These are phyloP conservation scores for Olyra latifolia DNA, from an alignment of 176 grass and related monocot species.

Conservation along the genomic window DNA sequence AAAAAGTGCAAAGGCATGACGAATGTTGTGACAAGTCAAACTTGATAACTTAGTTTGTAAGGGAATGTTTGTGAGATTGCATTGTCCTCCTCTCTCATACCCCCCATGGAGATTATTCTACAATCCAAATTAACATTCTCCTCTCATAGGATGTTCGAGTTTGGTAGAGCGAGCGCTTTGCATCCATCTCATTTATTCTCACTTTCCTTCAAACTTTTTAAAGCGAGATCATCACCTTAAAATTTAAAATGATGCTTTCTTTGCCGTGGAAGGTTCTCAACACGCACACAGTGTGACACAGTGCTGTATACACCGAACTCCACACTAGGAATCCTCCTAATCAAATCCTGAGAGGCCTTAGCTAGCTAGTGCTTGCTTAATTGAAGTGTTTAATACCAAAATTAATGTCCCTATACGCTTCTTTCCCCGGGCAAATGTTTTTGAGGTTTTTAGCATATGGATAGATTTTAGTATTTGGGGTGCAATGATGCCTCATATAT, in stretches of 20 bases:
- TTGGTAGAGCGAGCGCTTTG: constrained; percentile 33
- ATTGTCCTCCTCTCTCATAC: background rate
- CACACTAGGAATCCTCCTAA: constrained; percentile 3
- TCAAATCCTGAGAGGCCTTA: background rate
- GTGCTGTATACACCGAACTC: background rate
- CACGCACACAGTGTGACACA: background rate
- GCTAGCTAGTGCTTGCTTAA: constrained; percentile 27
- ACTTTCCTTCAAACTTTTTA: constrained; percentile 23
- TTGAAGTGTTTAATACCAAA: constrained; percentile 9
- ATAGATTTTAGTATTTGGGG: constrained; percentile 11
- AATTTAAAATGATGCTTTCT: constrained; percentile 12
- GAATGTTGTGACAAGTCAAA: constrained; percentile 32
- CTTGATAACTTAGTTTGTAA: constrained; percentile 40
- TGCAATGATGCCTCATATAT: constrained; percentile 11
- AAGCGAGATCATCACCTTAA: constrained; percentile 21
- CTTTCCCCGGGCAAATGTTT: background rate
- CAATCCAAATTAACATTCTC: background rate
- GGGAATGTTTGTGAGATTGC: constrained; percentile 15
- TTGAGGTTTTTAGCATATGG: background rate
- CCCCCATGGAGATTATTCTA: constrained; percentile 20
- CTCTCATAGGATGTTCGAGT: constrained; percentile 39
- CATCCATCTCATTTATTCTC: constrained; percentile 22
- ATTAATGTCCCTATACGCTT: background rate
- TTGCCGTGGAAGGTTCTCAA: constrained; percentile 30
- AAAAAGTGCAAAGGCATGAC: constrained; percentile 21